phyloP scores from a whole-genome alignment of 306 rosid genomes.

The Prunus fruticosa region DNA sequence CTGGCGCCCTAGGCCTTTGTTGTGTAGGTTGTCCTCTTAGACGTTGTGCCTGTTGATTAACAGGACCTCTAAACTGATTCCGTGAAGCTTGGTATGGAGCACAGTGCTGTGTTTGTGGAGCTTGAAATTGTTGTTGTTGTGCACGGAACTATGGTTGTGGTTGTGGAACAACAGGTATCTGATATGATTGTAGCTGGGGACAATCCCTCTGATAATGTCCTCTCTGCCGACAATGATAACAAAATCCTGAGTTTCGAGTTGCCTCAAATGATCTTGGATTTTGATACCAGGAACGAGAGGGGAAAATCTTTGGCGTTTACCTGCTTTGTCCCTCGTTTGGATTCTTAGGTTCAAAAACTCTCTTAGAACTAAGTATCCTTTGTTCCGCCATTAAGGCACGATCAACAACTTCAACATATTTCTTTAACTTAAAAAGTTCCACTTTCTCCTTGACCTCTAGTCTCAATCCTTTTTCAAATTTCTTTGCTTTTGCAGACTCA shows the following conservation, averaged over 20 bases:
- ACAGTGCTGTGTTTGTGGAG: background rate
- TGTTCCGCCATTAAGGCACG: background rate
- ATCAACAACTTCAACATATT: background rate
- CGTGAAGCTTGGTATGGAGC: background rate
- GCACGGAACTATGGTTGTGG: too few species aligned
- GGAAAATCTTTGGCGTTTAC: background rate
- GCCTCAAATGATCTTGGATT: background rate
- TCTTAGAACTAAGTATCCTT: background rate
- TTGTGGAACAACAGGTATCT: too few species aligned
- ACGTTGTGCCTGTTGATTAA: background rate
- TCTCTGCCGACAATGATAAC: background rate
- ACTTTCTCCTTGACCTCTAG: background rate
- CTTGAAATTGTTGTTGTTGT: background rate
- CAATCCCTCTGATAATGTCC: background rate
- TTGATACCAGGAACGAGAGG: background rate
- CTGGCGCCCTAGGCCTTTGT: background rate
- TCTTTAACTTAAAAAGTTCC: too few species aligned
- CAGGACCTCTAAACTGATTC: too few species aligned
- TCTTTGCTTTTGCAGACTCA: background rate
- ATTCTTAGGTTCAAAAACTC: background rate
- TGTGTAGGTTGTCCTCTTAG: background rate
- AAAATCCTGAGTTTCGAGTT: background rate
- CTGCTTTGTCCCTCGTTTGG: background rate
- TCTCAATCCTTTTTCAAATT: background rate
- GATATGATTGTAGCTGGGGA: background rate